Percentiles rank a stretch among this genome's conserved stretches.
phyloP scores from a whole-genome alignment of 306 rosid species.

The Malus sieversii region DNA sequence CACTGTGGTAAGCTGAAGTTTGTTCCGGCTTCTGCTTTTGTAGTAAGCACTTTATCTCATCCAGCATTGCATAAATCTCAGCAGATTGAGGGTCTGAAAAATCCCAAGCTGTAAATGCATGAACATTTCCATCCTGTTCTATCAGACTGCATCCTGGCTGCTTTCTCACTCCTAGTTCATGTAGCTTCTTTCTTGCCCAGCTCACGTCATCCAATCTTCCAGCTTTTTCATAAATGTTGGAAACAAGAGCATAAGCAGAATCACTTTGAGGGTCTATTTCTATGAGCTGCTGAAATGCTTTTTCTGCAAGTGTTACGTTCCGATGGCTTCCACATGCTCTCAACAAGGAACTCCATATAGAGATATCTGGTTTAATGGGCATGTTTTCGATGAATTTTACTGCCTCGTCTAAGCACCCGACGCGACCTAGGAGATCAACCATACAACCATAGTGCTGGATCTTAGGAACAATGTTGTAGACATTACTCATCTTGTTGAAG shows the following conservation, averaged over 20 bases:
- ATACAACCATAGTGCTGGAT: conserved; percentile 3
- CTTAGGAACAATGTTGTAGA: conserved; percentile 7
- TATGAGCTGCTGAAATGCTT: conserved; percentile 19
- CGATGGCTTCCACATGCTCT: conserved; percentile 19
- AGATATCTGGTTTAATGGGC: conserved; percentile 23
- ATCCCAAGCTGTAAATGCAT: conserved; percentile 23
- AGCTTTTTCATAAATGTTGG: conserved; percentile 14
- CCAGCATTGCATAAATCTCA: conserved; percentile 9
- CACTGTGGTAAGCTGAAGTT: conserved; percentile 16
- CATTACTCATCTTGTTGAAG: conserved; percentile 16
- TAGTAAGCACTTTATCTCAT: conserved; percentile 5
- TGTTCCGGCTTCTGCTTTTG: conserved; percentile 1
- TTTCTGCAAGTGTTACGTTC: conserved; percentile 19
- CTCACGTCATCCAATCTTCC: conserved; percentile 12
- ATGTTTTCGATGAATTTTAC: conserved; percentile 7
- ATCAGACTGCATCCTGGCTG: conserved; percentile 19
- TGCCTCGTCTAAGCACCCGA: conserved; percentile 12
- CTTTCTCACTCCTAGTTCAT: conserved; percentile 17
- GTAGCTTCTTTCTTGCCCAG: conserved; percentile 12
- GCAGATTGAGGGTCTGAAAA: conserved; percentile 11
- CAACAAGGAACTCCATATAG: conserved; percentile 16
- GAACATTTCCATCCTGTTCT: conserved; percentile 7
- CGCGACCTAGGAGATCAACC: conserved; percentile 17
- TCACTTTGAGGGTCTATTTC: conserved; percentile 11
- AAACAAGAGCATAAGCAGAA: conserved; percentile 20